Conservation (phyloP, 176 grass and related monocot species). For the Bromus sterilis region DNA sequence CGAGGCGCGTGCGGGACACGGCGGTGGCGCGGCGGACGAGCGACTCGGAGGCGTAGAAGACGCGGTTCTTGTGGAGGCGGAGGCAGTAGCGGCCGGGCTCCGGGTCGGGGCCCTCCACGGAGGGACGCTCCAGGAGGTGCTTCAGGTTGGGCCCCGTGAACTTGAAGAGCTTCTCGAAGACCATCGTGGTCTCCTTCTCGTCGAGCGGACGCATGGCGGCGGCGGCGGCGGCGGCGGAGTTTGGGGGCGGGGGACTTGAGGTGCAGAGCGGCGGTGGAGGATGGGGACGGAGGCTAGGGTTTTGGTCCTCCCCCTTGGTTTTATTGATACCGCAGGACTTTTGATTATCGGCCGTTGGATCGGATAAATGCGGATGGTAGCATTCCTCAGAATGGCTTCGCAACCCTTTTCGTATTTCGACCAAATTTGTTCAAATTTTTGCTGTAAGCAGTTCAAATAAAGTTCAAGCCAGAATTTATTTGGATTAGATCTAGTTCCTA, state of each 20-base stretch:
- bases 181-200: slow-evolving; percentile 78
- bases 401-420: too few species aligned
- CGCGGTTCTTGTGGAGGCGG: slow-evolving; percentile 85
- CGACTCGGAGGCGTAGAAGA: slow-evolving; percentile 73
- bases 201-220: slow-evolving; percentile 62
- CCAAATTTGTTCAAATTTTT: too few species aligned
- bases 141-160: slow-evolving; percentile 84
- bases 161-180: slow-evolving; percentile 92
- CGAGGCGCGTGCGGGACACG: slow-evolving; percentile 54
- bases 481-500: too few species aligned
- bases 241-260: not conserved
- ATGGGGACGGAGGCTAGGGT: slow-evolving; percentile 24
- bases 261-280: not conserved
- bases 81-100: slow-evolving; percentile 69
- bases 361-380: not conserved
- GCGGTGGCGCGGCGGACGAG: slow-evolving; percentile 63
- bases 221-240: not conserved
- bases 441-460: too few species aligned
- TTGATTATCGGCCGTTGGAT: not conserved
- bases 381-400: not conserved
- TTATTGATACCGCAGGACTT: not conserved
- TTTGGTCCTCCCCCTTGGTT: not conserved
- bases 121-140: slow-evolving; percentile 68
- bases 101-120: slow-evolving; percentile 53
- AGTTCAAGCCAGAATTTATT: too few species aligned